A percentile compares a stretch with the other conserved stretches of the same genome.
These are phyloP conservation scores for Aspergillus mulundensis DNA, from an alignment of 495 filamentous ascomycete species.

Conservation along the genomic window DNA sequence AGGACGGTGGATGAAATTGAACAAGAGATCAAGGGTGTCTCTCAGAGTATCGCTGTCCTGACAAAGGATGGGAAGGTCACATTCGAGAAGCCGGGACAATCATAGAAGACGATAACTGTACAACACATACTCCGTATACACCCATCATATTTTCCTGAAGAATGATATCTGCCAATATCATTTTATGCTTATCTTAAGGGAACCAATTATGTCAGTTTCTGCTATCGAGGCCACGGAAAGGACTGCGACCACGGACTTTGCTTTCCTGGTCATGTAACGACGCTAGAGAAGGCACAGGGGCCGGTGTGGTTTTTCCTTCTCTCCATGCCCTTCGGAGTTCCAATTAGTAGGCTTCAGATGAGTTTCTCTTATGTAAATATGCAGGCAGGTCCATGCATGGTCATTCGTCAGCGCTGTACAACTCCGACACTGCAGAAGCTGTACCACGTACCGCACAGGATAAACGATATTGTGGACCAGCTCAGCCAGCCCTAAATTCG, in stretches of 20 bases:
- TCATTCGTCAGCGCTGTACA: too few relatives aligned
- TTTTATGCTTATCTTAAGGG: background rate
- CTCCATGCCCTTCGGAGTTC: background rate
- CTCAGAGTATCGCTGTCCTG: conserved; percentile 54
- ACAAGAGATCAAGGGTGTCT: conserved; percentile 33
- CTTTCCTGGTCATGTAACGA: background rate
- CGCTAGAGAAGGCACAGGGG: background rate
- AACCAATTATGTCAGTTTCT: background rate
- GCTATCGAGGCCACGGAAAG: background rate
- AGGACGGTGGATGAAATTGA: conserved; percentile 32
- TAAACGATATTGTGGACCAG: background rate
- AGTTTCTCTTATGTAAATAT: background rate
- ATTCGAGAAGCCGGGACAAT: conserved; percentile 52
- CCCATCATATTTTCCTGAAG: background rate
- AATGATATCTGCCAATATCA: background rate
- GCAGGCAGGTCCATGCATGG: background rate
- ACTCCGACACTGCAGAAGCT: background rate
- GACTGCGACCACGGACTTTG: background rate
- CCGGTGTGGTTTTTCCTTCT: background rate
- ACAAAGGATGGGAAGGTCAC: conserved; percentile 64
- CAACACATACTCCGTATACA: background rate
- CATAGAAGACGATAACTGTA: background rate
- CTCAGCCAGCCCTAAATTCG: too few relatives aligned
- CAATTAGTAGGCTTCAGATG: background rate
- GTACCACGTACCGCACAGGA: background rate